Evolutionary conservation across 768 basidiomycete species (phyloP), one percentile per base, ranked within the genome.

Genomic region (Amanita phalloides): DNA sequence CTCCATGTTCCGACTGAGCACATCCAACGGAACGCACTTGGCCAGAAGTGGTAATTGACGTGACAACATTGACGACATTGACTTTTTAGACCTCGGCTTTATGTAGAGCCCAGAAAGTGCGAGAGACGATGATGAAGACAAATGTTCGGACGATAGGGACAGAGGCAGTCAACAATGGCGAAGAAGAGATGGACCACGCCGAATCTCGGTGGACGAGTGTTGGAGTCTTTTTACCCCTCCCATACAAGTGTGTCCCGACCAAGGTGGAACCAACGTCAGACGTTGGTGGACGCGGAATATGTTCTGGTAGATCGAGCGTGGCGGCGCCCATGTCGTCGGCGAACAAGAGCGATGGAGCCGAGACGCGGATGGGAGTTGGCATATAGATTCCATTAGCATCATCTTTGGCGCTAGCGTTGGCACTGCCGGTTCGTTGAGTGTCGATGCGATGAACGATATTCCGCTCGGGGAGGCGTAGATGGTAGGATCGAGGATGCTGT

Each of bases 11-110:
- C 50, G 28, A 33, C 43, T 45, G 41, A 51, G 42, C 2, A 51
- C 50, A 35, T 45, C 35, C 21, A 51, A 35, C 32, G 50, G 50
- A 20, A 51, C 50, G n/a, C 50, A 51, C 50, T 51, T 51, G 1
- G 42, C 28, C 10, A 51, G 39, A 41, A 41, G 20, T 17, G 50
- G 41, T 13, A 44, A 8, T 6, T 26, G 42, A 35, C 33, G 28
- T 9, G 28, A 26, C 42, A 35, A 36, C 11, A 13, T 28, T 37
- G 25, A 35, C 14, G 43, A 30, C 17, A 28, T n/a, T n/a, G 43
- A 32, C 32, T 32, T 51, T 10, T 38, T 14, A 5, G 48, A 51
- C 25, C 41, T 44, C 7, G 42, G 39, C 23, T 43, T 51, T 20
- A 32, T 30, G 35, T 17, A 14, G n/a, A 28, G 32, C 6, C 26